phyloP scores from a whole-genome alignment of 352 stramenopile genomes.

The Aphanomyces euteiches region DNA sequence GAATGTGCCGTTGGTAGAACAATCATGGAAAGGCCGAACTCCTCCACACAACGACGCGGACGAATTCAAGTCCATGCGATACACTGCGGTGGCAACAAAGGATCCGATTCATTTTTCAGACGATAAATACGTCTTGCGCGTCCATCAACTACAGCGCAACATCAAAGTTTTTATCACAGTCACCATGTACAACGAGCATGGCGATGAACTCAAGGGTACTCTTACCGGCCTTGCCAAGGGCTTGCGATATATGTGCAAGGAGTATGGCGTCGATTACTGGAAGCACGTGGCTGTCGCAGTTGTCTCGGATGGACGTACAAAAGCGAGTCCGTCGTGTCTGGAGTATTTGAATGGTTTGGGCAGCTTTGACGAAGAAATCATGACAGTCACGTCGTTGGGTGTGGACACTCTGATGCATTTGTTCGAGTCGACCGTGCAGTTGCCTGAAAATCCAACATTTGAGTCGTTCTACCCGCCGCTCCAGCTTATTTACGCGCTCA shows the following conservation, averaged over 20 bases:
- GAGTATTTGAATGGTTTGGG: slow-evolving; percentile 42
- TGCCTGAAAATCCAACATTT: slow-evolving; percentile 41
- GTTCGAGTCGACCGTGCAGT: slow-evolving; percentile 47
- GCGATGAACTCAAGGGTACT: slow-evolving; percentile 41
- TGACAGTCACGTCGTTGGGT: slow-evolving; percentile 45
- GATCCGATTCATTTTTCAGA: slow-evolving; percentile 44
- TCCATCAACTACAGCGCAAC: slow-evolving; percentile 36
- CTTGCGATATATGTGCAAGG: slow-evolving; percentile 42
- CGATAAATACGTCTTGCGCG: slow-evolving; percentile 43
- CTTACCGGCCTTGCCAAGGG: slow-evolving; percentile 44
- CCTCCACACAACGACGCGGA: slow-evolving; percentile 35
- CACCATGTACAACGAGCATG: slow-evolving; percentile 56
- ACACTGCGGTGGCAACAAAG: slow-evolving; percentile 47
- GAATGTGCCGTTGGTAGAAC: slow-evolving; percentile 43
- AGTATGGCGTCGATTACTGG: slow-evolving; percentile 43
- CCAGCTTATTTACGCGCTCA: slow-evolving; percentile 50
- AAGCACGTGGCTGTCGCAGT: slow-evolving; percentile 41
- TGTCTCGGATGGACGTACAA: slow-evolving; percentile 47
- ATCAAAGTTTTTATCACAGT: slow-evolving; percentile 51
- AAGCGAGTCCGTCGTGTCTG: slow-evolving; percentile 41
- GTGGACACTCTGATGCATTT: slow-evolving; percentile 47
- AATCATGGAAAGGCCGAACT: slow-evolving; percentile 38
- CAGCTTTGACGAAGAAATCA: slow-evolving; percentile 53
- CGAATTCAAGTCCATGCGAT: slow-evolving; percentile 48
- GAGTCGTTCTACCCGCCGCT: slow-evolving; percentile 47